Percentiles rank a stretch among this genome's conserved stretches.
Evolutionary conservation across 1,139 yeast species (phyloP).

Genomic region (Candida sanyaensis): DNA sequence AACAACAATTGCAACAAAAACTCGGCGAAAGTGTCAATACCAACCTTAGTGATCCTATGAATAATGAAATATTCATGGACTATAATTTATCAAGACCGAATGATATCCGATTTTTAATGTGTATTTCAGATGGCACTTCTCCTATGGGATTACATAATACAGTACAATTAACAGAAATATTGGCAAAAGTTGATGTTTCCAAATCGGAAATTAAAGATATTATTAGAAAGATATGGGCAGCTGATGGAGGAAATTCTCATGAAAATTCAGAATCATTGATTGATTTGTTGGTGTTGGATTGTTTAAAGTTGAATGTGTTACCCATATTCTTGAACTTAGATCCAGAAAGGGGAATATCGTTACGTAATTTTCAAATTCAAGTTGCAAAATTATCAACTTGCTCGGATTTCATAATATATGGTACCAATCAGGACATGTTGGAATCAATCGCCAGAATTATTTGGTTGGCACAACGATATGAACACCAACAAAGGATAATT

Average conservation of each 20-base stretch:
- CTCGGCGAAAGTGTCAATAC: constrained; percentile 2
- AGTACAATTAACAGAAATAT: constrained; percentile 58
- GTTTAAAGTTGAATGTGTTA: constrained; percentile 41
- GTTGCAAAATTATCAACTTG: constrained; percentile 67
- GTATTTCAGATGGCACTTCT: constrained; percentile 36
- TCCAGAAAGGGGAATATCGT: constrained; percentile 67
- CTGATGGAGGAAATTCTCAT: constrained; percentile 4
- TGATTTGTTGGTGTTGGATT: constrained; percentile 41
- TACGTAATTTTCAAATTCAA: constrained; percentile 78
- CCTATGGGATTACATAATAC: constrained; percentile 55
- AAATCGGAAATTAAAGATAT: constrained; percentile 33
- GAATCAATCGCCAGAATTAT: constrained; percentile 49
- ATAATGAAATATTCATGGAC: constrained; percentile 10
- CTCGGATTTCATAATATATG: constrained; percentile 69
- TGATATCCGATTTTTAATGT: constrained; percentile 48
- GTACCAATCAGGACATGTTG: constrained; percentile 38
- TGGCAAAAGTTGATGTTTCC: constrained; percentile 47
- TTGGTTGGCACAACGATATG: constrained; percentile 54
- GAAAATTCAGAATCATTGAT: constrained; percentile 7
- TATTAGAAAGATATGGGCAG: constrained; percentile 21
- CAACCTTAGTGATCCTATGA: not conserved
- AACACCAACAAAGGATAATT: constrained; percentile 20
- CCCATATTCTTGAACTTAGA: constrained; percentile 60
- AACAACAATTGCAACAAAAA: constrained; percentile 17
- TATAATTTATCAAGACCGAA: constrained; percentile 18